These are phyloP conservation scores for Funneliformis caledonium DNA, from an alignment of 371 early-diverging fungal species.

Conservation along the genomic window DNA sequence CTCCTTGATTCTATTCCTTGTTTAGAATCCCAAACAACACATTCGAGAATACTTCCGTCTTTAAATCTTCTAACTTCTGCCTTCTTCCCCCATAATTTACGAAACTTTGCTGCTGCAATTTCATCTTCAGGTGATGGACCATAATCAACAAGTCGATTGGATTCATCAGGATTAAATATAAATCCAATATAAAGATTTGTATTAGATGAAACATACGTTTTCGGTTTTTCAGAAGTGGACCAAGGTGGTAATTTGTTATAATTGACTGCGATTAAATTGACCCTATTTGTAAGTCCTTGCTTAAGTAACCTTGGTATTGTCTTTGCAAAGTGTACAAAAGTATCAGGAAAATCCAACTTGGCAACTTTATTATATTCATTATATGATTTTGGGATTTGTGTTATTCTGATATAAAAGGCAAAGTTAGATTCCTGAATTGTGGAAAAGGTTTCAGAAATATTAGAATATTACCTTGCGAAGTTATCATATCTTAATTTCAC, in stretches of 20 bases:
- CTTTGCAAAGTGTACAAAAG: conserved; percentile 56
- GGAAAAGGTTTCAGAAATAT: conserved; percentile 18
- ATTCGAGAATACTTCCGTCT: conserved; percentile 83
- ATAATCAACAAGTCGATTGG: conserved; percentile 73
- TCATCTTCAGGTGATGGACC: conserved; percentile 77
- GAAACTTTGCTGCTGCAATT: conserved; percentile 71
- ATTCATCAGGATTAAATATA: conserved; percentile 69
- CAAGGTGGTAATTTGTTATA: conserved; percentile 49
- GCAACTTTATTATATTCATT: conserved; percentile 54
- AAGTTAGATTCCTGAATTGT: background rate
- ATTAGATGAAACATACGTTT: conserved; percentile 42
- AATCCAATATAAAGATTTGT: conserved; percentile 64
- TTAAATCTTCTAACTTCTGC: conserved; percentile 87
- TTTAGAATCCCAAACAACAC: conserved; percentile 77
- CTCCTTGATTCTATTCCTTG: conserved; percentile 75
- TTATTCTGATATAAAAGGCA: conserved; percentile 5
- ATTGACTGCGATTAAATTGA: conserved; percentile 59
- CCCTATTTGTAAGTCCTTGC: conserved; percentile 72
- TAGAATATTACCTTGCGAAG: conserved; percentile 50
- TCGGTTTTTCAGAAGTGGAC: conserved; percentile 44
- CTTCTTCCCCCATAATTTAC: conserved; percentile 82
- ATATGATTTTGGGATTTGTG: conserved; percentile 40
- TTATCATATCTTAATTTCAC: conserved; percentile 70
- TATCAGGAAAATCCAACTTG: conserved; percentile 62
- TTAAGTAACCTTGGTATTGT: conserved; percentile 59